Evolutionary conservation across 1,284 basidiomycete species (phyloP).

Genomic region (Cystobasidiaceae sp.): DNA sequence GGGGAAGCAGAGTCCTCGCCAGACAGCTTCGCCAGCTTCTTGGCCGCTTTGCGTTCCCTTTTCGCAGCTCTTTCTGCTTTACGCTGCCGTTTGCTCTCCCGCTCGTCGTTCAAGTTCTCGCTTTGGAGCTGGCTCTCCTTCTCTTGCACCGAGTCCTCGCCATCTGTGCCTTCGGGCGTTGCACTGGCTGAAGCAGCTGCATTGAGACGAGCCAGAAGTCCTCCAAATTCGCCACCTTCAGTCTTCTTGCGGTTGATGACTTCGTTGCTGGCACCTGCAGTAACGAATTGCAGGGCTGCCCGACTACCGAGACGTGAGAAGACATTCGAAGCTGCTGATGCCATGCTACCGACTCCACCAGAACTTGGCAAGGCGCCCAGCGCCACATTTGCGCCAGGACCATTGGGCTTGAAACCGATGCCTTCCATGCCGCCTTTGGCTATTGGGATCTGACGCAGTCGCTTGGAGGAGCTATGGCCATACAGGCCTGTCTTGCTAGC

Average conservation of each 20-base stretch:
- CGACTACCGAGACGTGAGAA: constrained; percentile 29
- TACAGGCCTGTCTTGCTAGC: constrained; percentile 16
- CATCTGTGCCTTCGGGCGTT: constrained; percentile 16
- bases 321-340: constrained; percentile 24
- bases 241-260: constrained; percentile 27
- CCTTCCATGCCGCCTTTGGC: constrained; percentile 28
- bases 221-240: constrained; percentile 32
- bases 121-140: constrained; percentile 24
- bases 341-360: neutral
- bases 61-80: constrained; percentile 2
- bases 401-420: constrained; percentile 24
- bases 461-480: constrained; percentile 10
- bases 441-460: constrained; percentile 17
- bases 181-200: constrained; percentile 20
- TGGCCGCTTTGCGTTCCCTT: constrained; percentile 5
- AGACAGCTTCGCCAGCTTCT: constrained; percentile 13
- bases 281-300: constrained; percentile 32
- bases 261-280: constrained; percentile 24
- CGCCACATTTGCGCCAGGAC: constrained; percentile 12
- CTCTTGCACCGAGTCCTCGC: constrained; percentile 6
- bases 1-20: neutral
- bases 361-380: constrained; percentile 7
- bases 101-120: constrained; percentile 14
- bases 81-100: constrained; percentile 14
- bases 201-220: constrained; percentile 27